A percentile compares a stretch with the other conserved stretches of the same genome.
Evolutionary conservation across 805 yeast genomes (phyloP).

Genomic region (Myxozyma nipponensis): DNA sequence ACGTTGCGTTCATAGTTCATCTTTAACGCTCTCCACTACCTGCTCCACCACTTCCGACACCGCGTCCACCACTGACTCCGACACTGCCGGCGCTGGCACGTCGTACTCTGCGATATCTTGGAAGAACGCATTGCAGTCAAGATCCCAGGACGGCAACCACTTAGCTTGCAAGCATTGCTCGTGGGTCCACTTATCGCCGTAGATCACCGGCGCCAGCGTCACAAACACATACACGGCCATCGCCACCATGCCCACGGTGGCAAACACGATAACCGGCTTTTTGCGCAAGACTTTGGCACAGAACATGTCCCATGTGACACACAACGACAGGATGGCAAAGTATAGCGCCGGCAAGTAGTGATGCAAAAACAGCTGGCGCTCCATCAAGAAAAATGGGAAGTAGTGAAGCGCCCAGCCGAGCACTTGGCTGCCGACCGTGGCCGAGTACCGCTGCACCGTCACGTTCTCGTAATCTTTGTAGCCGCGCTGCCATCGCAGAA

Average conservation of each 20-base stretch:
- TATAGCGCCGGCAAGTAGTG: constrained; percentile 91
- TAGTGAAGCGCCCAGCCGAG: constrained; percentile 86
- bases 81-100: not conserved
- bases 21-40: not conserved
- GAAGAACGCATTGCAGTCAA: constrained; percentile 61
- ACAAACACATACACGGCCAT: constrained; percentile 53
- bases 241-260: constrained; percentile 49
- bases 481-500: constrained; percentile 43
- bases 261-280: constrained; percentile 44
- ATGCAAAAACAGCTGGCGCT: constrained; percentile 87
- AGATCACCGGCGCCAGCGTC: constrained; percentile 66
- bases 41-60: not conserved
- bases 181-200: constrained; percentile 78
- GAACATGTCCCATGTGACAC: constrained; percentile 48
- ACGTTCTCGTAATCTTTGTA: constrained; percentile 33
- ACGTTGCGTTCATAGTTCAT: not conserved
- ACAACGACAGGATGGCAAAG: constrained; percentile 74
- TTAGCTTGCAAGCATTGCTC: constrained; percentile 59
- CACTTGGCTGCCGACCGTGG: constrained; percentile 43
- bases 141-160: constrained; percentile 76
- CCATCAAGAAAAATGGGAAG: constrained; percentile 87
- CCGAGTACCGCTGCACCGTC: constrained; percentile 35
- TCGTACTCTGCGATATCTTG: constrained; percentile 26
- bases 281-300: constrained; percentile 31
- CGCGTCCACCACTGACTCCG: not conserved